These are phyloP conservation scores for Scheffersomyces amazonensis DNA, from an alignment of 805 yeast genomes.

Conservation along the genomic window DNA sequence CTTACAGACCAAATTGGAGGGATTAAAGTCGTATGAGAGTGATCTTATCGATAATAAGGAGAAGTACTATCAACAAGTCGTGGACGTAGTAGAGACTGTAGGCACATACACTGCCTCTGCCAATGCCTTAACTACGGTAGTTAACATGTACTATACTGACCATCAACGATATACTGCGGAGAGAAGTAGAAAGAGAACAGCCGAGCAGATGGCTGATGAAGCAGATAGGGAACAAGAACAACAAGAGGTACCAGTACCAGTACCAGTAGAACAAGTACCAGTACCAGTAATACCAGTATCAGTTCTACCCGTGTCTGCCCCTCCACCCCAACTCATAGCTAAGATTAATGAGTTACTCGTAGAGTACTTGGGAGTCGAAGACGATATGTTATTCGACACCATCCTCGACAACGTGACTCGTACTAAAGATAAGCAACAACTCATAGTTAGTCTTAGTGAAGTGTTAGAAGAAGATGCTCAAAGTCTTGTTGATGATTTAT, in stretches of 20 bases:
- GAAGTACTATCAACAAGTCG: constrained; percentile 28
- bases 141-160: background rate
- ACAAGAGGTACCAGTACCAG: background rate
- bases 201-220: background rate
- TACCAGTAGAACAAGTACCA: background rate
- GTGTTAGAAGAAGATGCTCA: constrained; percentile 49
- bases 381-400: constrained; percentile 46
- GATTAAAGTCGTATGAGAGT: constrained; percentile 31
- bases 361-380: constrained; percentile 52
- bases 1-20: constrained; percentile 18
- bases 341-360: constrained; percentile 44
- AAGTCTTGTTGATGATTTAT: constrained; percentile 39
- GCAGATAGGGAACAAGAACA: background rate
- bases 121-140: background rate
- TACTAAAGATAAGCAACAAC: constrained; percentile 27
- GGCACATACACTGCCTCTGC: background rate
- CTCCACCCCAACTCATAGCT: too few relatives aligned
- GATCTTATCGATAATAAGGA: constrained; percentile 35
- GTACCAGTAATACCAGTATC: too few relatives aligned
- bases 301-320: too few relatives aligned
- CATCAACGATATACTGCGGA: background rate
- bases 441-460: constrained; percentile 47
- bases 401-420: constrained; percentile 36
- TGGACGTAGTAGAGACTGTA: background rate
- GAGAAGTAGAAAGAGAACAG: background rate